phyloP scores from a whole-genome alignment of 1,284 basidiomycete genomes.

The Ceratobasidium sp. region DNA sequence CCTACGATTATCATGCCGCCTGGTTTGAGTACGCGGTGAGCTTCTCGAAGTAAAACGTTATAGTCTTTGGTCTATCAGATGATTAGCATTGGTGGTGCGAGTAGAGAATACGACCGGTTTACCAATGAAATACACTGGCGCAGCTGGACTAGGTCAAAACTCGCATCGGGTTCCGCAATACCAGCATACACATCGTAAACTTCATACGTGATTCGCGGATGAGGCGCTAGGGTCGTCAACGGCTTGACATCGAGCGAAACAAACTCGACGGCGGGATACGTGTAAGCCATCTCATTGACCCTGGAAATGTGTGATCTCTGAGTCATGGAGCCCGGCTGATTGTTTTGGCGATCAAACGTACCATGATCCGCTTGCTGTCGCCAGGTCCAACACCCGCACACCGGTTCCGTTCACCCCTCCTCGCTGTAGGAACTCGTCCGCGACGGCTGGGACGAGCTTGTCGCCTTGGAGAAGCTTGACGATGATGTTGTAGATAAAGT shows the following conservation, averaged over 20 bases:
- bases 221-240: background rate
- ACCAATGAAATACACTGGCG: background rate
- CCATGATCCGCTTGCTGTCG: conserved; percentile 19
- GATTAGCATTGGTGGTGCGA: too few relatives aligned
- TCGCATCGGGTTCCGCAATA: conserved; percentile 22
- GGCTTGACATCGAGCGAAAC: conserved; percentile 22
- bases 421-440: background rate
- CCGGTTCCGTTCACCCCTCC: background rate
- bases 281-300: conserved; percentile 20
- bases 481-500: conserved; percentile 2
- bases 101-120: too few relatives aligned
- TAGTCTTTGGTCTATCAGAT: conserved; percentile 1
- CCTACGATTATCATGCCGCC: conserved; percentile 8
- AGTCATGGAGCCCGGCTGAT: background rate
- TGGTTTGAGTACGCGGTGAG: conserved; percentile 24
- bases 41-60: conserved; percentile 13
- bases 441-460: background rate
- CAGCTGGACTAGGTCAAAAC: conserved; percentile 23
- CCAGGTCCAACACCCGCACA: background rate
- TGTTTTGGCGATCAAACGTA: background rate
- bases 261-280: background rate
- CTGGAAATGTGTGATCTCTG: background rate
- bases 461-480: background rate
- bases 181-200: conserved; percentile 26
- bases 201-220: conserved; percentile 11